Conservation (phyloP, 352 stramenopile species). For the Pythium rishiriense region DNA sequence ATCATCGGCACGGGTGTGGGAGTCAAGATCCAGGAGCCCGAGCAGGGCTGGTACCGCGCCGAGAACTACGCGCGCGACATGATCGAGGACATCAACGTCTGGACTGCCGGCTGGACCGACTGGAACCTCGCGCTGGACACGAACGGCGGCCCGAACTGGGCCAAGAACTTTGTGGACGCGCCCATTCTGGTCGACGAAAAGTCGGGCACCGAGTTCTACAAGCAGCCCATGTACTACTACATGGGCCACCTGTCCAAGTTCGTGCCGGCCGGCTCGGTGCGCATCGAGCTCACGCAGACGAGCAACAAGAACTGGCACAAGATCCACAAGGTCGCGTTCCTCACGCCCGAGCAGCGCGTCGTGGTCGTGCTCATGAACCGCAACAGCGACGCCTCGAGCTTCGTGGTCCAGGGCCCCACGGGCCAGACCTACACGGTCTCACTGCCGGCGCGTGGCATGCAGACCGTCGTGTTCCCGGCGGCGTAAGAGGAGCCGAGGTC, state of each 20-base stretch:
- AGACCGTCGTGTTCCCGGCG: slow-evolving; percentile 36
- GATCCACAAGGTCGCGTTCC: slow-evolving; percentile 47
- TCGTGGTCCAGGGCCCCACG: slow-evolving; percentile 14
- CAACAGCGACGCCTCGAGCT: slow-evolving; percentile 6
- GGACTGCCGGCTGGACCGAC: slow-evolving; percentile 80
- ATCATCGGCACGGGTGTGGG: slow-evolving; percentile 48
- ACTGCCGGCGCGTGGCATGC: slow-evolving; percentile 36
- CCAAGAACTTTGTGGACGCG: slow-evolving; percentile 67
- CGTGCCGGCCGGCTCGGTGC: slow-evolving; percentile 25
- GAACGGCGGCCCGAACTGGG: slow-evolving; percentile 73
- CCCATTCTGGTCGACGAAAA: slow-evolving; percentile 72
- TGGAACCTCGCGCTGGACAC: slow-evolving; percentile 87
- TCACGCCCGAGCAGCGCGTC: slow-evolving; percentile 44
- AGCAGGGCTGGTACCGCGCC: slow-evolving; percentile 59
- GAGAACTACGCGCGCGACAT: slow-evolving; percentile 88
- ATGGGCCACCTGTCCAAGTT: slow-evolving; percentile 85
- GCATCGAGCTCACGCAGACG: slow-evolving; percentile 38
- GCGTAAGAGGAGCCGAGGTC: slow-evolving; percentile 42
- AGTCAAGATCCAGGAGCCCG: slow-evolving; percentile 45
- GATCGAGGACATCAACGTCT: slow-evolving; percentile 82
- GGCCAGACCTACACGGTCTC: slow-evolving; percentile 15
- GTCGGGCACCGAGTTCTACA: slow-evolving; percentile 66
- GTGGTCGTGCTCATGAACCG: slow-evolving; percentile 45
- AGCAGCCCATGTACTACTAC: slow-evolving; percentile 83
- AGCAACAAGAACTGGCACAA: slow-evolving; percentile 27